Conservation (phyloP, 2,329 filamentous ascomycete genomes). For the Aspergillus glaucus region DNA sequence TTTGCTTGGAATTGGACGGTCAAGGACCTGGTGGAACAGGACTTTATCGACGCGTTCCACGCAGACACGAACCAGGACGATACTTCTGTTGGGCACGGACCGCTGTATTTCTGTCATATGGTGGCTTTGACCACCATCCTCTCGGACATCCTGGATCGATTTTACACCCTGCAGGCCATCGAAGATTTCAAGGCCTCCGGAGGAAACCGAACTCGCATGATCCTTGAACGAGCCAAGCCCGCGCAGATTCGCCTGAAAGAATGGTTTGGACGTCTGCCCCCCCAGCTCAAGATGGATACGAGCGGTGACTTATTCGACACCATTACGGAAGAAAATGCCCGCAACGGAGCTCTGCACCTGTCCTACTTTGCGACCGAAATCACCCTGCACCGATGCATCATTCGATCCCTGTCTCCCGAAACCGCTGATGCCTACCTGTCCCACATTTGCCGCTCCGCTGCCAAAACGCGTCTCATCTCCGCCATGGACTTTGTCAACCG, state of each 20-base stretch:
- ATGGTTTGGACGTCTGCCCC: slow-evolving; percentile 47
- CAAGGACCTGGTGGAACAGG: slow-evolving; percentile 34
- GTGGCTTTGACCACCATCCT: slow-evolving; percentile 48
- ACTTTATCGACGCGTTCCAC: slow-evolving; percentile 34
- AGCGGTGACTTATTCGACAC: slow-evolving; percentile 40
- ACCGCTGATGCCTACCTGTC: slow-evolving; percentile 70
- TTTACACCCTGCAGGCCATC: slow-evolving; percentile 47
- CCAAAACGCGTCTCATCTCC: slow-evolving; percentile 87
- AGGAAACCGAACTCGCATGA: slow-evolving; percentile 42
- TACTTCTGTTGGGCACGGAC: slow-evolving; percentile 33
- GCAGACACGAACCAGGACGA: slow-evolving; percentile 24
- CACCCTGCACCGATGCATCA: slow-evolving; percentile 82
- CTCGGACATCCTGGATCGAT: slow-evolving; percentile 45
- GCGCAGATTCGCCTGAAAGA: slow-evolving; percentile 48
- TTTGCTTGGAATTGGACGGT: slow-evolving; percentile 71
- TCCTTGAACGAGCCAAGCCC: slow-evolving; percentile 49
- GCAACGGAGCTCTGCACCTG: slow-evolving; percentile 70
- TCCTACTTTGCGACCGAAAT: slow-evolving; percentile 94
- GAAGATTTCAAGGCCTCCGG: slow-evolving; percentile 38
- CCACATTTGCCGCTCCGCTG: slow-evolving; percentile 87
- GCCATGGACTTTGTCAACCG: slow-evolving; percentile 98
- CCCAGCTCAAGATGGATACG: slow-evolving; percentile 45
- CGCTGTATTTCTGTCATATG: slow-evolving; percentile 47
- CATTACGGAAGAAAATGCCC: slow-evolving; percentile 34
- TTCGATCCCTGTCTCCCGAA: slow-evolving; percentile 63